A percentile compares a stretch with the other conserved stretches of the same genome.
phyloP scores from a whole-genome alignment of 331 rosid species.

The Arachis monticola region DNA sequence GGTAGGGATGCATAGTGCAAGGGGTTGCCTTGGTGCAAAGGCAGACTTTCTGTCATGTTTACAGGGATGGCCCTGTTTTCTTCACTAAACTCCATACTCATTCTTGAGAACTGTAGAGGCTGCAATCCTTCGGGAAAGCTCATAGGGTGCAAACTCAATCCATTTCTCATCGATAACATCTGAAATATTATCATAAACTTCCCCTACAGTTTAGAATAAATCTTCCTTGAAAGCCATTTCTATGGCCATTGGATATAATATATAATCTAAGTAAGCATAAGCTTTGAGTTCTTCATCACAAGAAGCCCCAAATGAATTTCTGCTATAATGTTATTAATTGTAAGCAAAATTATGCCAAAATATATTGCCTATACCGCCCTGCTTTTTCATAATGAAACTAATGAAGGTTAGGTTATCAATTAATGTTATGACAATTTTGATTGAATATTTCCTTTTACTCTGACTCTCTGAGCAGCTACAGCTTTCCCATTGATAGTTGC shows the following conservation, averaged over 20 bases:
- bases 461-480: conserved; percentile 10
- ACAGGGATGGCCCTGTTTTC: conserved; percentile 57
- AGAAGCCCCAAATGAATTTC: background rate
- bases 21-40: conserved; percentile 58
- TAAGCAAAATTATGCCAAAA: background rate
- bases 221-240: conserved; percentile 10
- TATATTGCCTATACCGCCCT: background rate
- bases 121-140: conserved; percentile 64
- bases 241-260: conserved; percentile 11
- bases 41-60: conserved; percentile 52
- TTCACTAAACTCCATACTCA: conserved; percentile 57
- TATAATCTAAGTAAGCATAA: background rate
- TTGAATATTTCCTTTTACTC: background rate
- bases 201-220: conserved; percentile 4
- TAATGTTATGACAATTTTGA: background rate
- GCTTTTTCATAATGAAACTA: conserved; percentile 4
- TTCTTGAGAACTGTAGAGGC: conserved; percentile 51
- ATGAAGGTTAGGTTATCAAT: conserved; percentile 17
- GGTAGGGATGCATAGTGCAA: conserved; percentile 50
- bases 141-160: conserved; percentile 74
- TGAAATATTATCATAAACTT: conserved; percentile 46
- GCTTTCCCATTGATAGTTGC: conserved; percentile 12
- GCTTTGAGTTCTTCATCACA: conserved; percentile 17
- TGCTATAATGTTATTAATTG: background rate
- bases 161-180: conserved; percentile 89